Percentiles rank a stretch among this genome's conserved stretches.
Conservation (phyloP, 305 asterid genomes). For the Nicotiana rustica region DNA sequence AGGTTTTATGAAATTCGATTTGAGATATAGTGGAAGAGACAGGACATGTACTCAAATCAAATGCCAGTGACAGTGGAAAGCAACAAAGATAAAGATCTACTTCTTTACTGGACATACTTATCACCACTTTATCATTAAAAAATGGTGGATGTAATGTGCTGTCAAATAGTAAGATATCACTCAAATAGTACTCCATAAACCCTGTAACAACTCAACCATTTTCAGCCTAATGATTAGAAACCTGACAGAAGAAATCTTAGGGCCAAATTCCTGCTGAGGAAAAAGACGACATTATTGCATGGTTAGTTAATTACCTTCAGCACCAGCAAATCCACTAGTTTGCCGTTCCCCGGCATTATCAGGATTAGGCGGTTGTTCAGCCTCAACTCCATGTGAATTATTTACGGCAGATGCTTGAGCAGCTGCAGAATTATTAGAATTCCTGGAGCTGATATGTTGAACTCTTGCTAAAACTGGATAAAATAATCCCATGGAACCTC, state of each 20-base stretch:
- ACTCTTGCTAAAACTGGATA: conserved; percentile 84
- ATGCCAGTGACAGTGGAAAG: background rate
- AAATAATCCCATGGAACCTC: conserved; percentile 71
- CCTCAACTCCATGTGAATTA: conserved; percentile 46
- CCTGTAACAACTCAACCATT: background rate
- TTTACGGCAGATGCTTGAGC: conserved; percentile 61
- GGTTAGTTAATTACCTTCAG: conserved; percentile 46
- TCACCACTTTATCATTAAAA: background rate
- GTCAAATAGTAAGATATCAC: background rate
- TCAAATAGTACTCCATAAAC: background rate
- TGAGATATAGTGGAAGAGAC: background rate
- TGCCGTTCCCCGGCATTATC: conserved; percentile 53
- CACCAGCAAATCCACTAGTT: conserved; percentile 45
- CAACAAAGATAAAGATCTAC: background rate
- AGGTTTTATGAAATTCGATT: background rate
- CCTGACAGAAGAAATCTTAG: background rate
- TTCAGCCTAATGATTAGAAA: background rate
- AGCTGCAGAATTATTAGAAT: conserved; percentile 48
- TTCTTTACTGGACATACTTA: background rate
- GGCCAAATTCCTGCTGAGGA: conserved; percentile 19
- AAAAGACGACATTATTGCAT: conserved; percentile 6
- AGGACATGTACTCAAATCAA: background rate
- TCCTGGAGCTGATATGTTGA: conserved; percentile 58
- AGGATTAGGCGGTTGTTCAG: conserved; percentile 46
- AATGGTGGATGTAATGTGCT: background rate